A percentile compares a stretch with the other conserved stretches of the same genome.
Conservation (phyloP, 352 stramenopile genomes). For the Pythium biforme region DNA sequence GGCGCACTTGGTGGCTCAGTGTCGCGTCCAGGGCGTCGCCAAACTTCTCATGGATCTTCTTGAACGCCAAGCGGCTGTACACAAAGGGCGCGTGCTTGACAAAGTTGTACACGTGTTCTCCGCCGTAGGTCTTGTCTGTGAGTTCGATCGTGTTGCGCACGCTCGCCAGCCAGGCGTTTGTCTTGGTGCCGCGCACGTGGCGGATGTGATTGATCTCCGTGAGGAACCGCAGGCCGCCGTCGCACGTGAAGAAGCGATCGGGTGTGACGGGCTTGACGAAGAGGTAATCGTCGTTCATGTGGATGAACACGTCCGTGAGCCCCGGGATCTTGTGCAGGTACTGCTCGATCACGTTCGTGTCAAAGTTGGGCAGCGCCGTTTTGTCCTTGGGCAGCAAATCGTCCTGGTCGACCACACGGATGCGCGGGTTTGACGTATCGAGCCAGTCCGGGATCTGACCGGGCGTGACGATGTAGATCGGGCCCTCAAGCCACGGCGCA, state of each 20-base stretch:
- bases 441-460: constrained; percentile 84
- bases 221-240: constrained; percentile 68
- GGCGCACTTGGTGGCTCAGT: constrained; percentile 58
- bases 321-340: constrained; percentile 85
- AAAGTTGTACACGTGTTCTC: constrained; percentile 85
- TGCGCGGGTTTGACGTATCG: constrained; percentile 62
- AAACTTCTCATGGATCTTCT: constrained; percentile 78
- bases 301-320: constrained; percentile 85
- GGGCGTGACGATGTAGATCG: constrained; percentile 83
- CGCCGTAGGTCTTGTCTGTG: constrained; percentile 69
- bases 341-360: constrained; percentile 88
- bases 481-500: constrained; percentile 70
- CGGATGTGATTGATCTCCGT: constrained; percentile 85
- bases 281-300: constrained; percentile 90
- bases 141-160: constrained; percentile 77
- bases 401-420: constrained; percentile 76
- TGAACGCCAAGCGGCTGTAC: constrained; percentile 69
- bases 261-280: constrained; percentile 78
- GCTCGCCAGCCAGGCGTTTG: constrained; percentile 72
- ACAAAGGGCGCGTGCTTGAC: constrained; percentile 85
- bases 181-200: constrained; percentile 56
- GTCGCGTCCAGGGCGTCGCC: constrained; percentile 47
- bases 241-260: constrained; percentile 84
- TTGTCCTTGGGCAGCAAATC: constrained; percentile 63
- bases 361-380: constrained; percentile 62